These are phyloP conservation scores for Cucumis melo DNA, from an alignment of 306 rosid genomes.

Conservation along the genomic window DNA sequence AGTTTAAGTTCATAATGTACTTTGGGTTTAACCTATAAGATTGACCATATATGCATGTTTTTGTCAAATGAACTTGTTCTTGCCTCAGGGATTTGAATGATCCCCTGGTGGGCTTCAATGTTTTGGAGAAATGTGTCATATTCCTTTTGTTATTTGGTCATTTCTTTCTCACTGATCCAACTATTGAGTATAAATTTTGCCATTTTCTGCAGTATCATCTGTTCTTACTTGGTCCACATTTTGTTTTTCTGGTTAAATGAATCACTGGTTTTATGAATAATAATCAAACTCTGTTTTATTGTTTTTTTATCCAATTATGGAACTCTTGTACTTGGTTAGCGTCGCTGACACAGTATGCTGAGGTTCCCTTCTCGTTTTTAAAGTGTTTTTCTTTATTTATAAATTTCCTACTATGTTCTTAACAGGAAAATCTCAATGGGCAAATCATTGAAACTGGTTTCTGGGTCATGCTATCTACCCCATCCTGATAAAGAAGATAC, in stretches of 20 bases:
- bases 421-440: constrained; percentile 50
- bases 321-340: background rate
- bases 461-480: constrained; percentile 91
- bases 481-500: constrained; percentile 98
- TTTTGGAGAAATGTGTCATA: background rate
- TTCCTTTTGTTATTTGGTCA: background rate
- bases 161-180: background rate
- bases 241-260: background rate
- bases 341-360: background rate
- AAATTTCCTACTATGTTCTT: background rate
- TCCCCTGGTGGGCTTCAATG: background rate
- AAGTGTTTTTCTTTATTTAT: background rate
- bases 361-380: background rate
- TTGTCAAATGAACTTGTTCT: background rate
- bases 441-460: constrained; percentile 52
- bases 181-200: background rate
- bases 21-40: background rate
- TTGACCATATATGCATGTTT: background rate
- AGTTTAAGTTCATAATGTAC: background rate
- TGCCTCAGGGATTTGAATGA: background rate
- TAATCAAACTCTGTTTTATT: background rate
- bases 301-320: background rate
- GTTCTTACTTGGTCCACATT: background rate
- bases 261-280: background rate
- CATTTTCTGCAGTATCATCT: too few relatives aligned